These are phyloP conservation scores for Tricholoma flavovirens DNA, from an alignment of 768 basidiomycete genomes.

Conservation along the genomic window DNA sequence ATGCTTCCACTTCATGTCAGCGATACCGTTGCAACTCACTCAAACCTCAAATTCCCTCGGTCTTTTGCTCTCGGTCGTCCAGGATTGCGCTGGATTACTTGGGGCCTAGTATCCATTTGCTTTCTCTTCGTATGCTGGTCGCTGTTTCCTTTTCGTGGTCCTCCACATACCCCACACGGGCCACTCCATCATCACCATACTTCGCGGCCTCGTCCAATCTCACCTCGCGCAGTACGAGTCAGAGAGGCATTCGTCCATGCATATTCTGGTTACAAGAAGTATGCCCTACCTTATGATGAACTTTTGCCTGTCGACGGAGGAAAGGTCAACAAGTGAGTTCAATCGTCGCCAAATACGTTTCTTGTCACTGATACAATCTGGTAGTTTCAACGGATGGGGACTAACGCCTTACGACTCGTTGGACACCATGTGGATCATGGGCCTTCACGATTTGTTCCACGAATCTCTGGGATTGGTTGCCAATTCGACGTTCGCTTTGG, in stretches of 20 bases:
- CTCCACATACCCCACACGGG: not conserved
- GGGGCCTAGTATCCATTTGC: not conserved
- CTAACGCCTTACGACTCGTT: slow-evolving; percentile 71
- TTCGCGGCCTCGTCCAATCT: not conserved
- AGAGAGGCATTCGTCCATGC: slow-evolving; percentile 57
- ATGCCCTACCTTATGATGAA: slow-evolving; percentile 55
- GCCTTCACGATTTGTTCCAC: slow-evolving; percentile 56
- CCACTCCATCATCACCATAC: not conserved
- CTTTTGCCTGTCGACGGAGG: slow-evolving; percentile 45
- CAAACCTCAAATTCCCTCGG: not conserved
- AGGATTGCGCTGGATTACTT: slow-evolving; percentile 20
- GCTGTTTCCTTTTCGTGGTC: not conserved
- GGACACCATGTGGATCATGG: slow-evolving; percentile 82
- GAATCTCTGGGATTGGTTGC: slow-evolving; percentile 50
- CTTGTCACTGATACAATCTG: not conserved
- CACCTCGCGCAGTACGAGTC: slow-evolving; percentile 44
- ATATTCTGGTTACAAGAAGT: slow-evolving; percentile 46
- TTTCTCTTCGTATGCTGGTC: not conserved
- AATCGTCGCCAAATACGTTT: not conserved
- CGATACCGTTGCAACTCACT: not conserved
- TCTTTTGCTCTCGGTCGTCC: slow-evolving; percentile 10
- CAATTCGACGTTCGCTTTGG: slow-evolving; percentile 39
- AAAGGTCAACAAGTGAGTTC: slow-evolving; percentile 48
- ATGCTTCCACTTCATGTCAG: not conserved
- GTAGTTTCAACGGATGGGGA: slow-evolving; percentile 72